Conservation (phyloP, 192 early-diverging fungal species). For the Lobulomyces angularis region DNA sequence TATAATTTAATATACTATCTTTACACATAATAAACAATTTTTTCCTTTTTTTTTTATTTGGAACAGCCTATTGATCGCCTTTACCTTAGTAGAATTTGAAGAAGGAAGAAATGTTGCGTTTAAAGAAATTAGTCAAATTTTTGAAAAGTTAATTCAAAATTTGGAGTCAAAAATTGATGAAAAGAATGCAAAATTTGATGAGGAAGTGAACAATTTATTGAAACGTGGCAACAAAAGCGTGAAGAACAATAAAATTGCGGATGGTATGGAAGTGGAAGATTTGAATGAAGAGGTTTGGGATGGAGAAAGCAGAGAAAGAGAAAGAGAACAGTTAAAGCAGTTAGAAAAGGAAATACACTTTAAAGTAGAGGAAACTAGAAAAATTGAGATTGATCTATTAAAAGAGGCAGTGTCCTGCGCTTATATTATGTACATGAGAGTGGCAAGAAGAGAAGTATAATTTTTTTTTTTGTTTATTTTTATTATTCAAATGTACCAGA, state of each 20-base stretch:
- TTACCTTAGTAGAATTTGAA: constrained; percentile 32
- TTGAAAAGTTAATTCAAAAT: constrained; percentile 23
- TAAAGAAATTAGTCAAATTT: constrained; percentile 15
- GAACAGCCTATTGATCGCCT: constrained; percentile 28
- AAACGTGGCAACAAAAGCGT: neutral
- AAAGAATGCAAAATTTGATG: constrained; percentile 25
- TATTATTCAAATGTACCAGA: constrained; percentile 22
- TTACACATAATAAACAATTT: constrained; percentile 3
- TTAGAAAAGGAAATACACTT: constrained; percentile 38
- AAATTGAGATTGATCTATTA: constrained; percentile 39
- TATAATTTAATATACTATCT: no score
- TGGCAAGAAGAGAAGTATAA: constrained; percentile 43
- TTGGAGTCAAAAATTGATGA: constrained; percentile 17
- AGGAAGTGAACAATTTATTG: constrained; percentile 9
- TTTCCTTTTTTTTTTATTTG: constrained; percentile 6
- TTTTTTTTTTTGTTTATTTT: neutral
- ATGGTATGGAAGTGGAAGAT: constrained; percentile 1
- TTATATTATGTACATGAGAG: constrained; percentile 85
- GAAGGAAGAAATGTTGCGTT: constrained; percentile 26
- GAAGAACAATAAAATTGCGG: constrained; percentile 1
- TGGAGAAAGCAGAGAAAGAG: constrained; percentile 32
- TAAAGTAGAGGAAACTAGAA: constrained; percentile 42
- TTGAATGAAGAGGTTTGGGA: constrained; percentile 25
- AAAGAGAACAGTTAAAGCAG: constrained; percentile 42
- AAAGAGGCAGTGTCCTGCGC: constrained; percentile 50